These are phyloP conservation scores for Lactifluus subvellereus DNA, from an alignment of 768 basidiomycete species.

Conservation along the genomic window DNA sequence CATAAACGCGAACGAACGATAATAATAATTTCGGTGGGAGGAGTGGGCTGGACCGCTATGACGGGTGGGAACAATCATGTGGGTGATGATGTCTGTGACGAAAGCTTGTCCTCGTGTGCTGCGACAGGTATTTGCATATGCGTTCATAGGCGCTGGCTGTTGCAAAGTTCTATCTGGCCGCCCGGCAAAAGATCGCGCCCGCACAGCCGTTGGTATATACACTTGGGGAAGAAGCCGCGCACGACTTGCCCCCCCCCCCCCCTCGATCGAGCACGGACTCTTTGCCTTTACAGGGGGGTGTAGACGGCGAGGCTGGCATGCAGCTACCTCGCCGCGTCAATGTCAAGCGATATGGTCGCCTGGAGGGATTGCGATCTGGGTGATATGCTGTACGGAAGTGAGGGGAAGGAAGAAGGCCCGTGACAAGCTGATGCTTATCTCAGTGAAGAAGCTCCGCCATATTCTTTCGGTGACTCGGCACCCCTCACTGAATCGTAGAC, in stretches of 20 bases:
- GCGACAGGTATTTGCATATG: constrained; percentile 9
- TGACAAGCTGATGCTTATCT: constrained; percentile 18
- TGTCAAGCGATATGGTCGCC: neutral
- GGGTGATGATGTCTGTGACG: neutral
- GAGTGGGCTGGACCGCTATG: neutral
- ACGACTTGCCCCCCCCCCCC: neutral
- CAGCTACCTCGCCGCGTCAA: constrained; percentile 4
- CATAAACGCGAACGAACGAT: neutral
- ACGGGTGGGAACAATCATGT: neutral
- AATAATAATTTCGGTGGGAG: neutral
- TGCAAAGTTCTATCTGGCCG: constrained; percentile 1
- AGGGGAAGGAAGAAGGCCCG: neutral
- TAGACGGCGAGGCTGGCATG: constrained; percentile 12
- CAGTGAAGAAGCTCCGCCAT: constrained; percentile 8
- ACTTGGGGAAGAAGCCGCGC: neutral
- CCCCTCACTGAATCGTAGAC: neutral
- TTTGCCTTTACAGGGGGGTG: constrained; percentile 1
- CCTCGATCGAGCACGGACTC: constrained; percentile 8
- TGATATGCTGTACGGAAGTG: constrained; percentile 1
- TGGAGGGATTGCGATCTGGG: neutral
- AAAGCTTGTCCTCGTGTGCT: constrained; percentile 9
- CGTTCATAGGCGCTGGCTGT: constrained; percentile 7
- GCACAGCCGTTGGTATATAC: neutral
- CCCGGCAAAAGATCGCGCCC: constrained; percentile 20
- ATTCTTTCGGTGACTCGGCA: constrained; percentile 10